These are phyloP conservation scores for Acanthamoeba polyphaga DNA, from an alignment of 208 protist genomes.

Conservation along the genomic window DNA sequence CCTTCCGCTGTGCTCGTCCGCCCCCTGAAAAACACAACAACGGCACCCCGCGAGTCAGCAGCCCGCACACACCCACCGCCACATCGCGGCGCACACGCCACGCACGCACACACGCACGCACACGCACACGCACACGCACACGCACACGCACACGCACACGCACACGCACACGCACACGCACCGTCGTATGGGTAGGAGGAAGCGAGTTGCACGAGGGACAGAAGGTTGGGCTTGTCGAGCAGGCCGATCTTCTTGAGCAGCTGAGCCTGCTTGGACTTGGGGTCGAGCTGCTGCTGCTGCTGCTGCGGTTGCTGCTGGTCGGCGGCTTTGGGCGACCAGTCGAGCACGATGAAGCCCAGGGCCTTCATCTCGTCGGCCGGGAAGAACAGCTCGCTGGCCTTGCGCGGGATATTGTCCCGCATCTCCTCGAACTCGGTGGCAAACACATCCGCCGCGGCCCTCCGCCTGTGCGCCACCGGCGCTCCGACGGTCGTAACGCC, in stretches of 20 bases:
- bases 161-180: neutral
- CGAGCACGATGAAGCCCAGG: slow-evolving; percentile 11
- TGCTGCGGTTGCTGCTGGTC: neutral
- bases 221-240: neutral
- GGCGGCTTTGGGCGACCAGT: neutral
- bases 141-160: too few species aligned
- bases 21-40: neutral
- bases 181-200: neutral
- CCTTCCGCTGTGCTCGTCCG: neutral
- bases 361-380: slow-evolving; percentile 23
- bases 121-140: too few species aligned
- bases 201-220: neutral
- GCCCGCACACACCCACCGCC: too few species aligned
- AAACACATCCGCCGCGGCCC: neutral
- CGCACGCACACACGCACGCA: too few species aligned
- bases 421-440: neutral
- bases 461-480: neutral
- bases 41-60: too few species aligned
- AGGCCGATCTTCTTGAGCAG: slow-evolving; percentile 3
- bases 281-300: neutral
- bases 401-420: neutral
- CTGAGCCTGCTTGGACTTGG: slow-evolving; percentile 25
- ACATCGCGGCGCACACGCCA: too few species aligned
- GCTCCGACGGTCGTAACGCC: too few species aligned
- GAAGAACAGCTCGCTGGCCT: slow-evolving; percentile 40